Evolutionary conservation across 75 land plant genomes (phyloP).

Genomic region (Cupressus sempervirens): DNA sequence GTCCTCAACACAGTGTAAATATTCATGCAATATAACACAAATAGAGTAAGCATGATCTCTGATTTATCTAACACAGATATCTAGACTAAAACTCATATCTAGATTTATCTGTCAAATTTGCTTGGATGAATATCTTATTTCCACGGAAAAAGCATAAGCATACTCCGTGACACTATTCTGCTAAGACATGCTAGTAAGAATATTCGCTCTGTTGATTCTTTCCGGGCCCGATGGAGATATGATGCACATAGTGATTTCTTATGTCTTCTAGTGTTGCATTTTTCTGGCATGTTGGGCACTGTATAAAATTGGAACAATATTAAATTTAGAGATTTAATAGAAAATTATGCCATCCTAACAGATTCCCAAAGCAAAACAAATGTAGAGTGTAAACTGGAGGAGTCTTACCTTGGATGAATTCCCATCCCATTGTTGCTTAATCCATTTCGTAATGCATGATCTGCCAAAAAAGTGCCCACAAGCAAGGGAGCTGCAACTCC

Average conservation of each 20-base stretch:
- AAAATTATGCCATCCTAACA: background rate
- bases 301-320: background rate
- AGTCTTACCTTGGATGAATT: background rate
- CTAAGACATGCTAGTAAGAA: background rate
- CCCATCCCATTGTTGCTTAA: background rate
- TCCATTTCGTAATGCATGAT: background rate
- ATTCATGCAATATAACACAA: too few relatives aligned
- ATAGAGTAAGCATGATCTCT: too few relatives aligned
- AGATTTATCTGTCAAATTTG: too few relatives aligned
- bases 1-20: too few relatives aligned
- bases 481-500: conserved; percentile 1
- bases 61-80: too few relatives aligned
- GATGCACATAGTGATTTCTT: background rate
- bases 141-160: too few relatives aligned
- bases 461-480: conserved; percentile 1
- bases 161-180: too few relatives aligned
- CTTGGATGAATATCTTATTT: too few relatives aligned
- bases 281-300: conserved; percentile 1
- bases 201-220: background rate
- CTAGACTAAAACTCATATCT: too few relatives aligned
- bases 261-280: background rate
- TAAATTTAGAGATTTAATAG: background rate
- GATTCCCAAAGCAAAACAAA: background rate
- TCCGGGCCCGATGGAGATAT: background rate
- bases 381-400: background rate